Base-by-base conservation (phyloP, 164 flowering plant genomes). In the Vitis amurensis region DNA sequence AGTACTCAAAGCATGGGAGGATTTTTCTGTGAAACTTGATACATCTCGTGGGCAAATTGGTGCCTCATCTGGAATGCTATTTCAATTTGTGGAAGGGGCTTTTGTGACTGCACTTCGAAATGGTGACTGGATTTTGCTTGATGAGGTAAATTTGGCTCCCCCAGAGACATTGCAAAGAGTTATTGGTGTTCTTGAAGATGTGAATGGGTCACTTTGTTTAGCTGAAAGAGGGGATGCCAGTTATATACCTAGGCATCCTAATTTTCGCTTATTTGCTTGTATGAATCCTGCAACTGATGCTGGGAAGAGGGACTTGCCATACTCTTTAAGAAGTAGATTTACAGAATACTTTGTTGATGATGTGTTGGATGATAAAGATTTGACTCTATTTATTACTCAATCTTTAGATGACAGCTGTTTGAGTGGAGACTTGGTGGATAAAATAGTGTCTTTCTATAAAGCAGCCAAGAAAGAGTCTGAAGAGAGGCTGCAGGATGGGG, bases 231-330 rank as follows among this genome's bases (percentile, higher is more conserved):
- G 99, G 47, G 99, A 93, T 80, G 74, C 82, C 19, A 78, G 79
- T 61, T 79, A 83, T 79, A 79, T 96, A 19, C 30, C 51, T 14
- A 87, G 99, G 60, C 92, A 96, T 84, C 89, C 91, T 17, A 78
- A 83, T 71, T 96, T 96, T 62, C 98, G 97, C 44, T 65, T 96
- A 63, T 96, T 96, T 86, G 97, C 97, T 4, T 93, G 99, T 75
- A 96, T 96, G 99, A 96, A 96, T 84, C 99, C 99, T 70, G 99
- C 99, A 62, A 96, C 93, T 60, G 99, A 96, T 89, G 94, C 97
- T 71, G 98, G 99, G 59, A 96, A 96, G 83, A 78, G 92, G 52
- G 97, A 96, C 68, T 76, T 96, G 74, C 94, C 97, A 1, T 76
- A 77, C 64, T 80, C 94, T 44, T 59, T 96, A 27, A 76, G 97